Conservation (phyloP, 2,329 filamentous ascomycete species). For the Aspergillus sp. region DNA sequence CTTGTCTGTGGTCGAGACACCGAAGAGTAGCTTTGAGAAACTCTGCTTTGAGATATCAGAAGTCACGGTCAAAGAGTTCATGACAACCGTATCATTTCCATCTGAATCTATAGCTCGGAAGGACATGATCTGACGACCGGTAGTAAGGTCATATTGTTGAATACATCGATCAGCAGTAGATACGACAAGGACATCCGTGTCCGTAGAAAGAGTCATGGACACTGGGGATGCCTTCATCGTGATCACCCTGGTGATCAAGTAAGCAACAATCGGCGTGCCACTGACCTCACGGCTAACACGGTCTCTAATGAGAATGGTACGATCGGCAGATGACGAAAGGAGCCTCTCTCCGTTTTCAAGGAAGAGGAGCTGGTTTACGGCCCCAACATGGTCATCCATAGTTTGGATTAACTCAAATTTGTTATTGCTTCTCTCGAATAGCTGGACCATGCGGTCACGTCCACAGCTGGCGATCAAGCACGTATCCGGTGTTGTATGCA, state of each 20-base stretch:
- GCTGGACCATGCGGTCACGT: conserved; percentile 86
- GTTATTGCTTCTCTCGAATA: conserved; percentile 68
- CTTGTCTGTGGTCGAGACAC: conserved; percentile 93
- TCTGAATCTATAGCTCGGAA: conserved; percentile 86
- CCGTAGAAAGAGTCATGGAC: conserved; percentile 72
- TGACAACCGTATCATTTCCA: conserved; percentile 75
- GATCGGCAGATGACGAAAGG: conserved; percentile 84
- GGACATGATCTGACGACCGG: conserved; percentile 67
- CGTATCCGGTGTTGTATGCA: conserved; percentile 64
- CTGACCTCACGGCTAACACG: conserved; percentile 66
- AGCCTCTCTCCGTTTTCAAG: conserved; percentile 69
- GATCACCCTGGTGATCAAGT: conserved; percentile 74
- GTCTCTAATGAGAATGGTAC: conserved; percentile 81
- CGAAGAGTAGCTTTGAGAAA: conserved; percentile 68
- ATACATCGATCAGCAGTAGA: conserved; percentile 66
- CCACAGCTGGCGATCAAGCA: conserved; percentile 79
- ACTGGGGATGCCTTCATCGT: conserved; percentile 83
- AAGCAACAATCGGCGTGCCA: conserved; percentile 65
- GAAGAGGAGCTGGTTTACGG: conserved; percentile 77
- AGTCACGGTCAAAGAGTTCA: conserved; percentile 72
- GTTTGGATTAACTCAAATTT: conserved; percentile 82
- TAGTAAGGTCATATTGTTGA: conserved; percentile 62
- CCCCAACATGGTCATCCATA: conserved; percentile 84
- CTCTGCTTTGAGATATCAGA: conserved; percentile 57
- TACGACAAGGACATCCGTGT: conserved; percentile 56